Percentiles rank a stretch among this genome's conserved stretches.
phyloP scores from a whole-genome alignment of 148 eudicot species.

The Rhododendron vialii region DNA sequence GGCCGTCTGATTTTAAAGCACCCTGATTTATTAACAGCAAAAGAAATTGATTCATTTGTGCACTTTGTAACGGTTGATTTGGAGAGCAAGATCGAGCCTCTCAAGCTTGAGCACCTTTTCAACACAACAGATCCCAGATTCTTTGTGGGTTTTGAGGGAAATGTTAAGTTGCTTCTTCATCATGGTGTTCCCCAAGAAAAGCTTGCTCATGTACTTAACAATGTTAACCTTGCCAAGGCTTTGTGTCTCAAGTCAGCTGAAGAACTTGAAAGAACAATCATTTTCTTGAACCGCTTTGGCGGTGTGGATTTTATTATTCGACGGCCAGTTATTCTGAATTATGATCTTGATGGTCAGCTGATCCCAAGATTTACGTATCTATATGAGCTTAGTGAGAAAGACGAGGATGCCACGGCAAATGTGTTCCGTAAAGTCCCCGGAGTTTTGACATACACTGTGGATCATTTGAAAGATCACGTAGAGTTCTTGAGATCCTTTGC shows the following conservation, averaged over 20 bases:
- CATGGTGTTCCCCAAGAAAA: slow-evolving; percentile 61
- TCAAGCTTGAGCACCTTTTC: slow-evolving; percentile 62
- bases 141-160: slow-evolving; percentile 51
- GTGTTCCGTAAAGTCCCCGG: slow-evolving; percentile 70
- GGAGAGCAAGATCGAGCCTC: slow-evolving; percentile 38
- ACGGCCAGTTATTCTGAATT: slow-evolving; percentile 64
- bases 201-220: slow-evolving; percentile 68
- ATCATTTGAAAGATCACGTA: slow-evolving; percentile 66
- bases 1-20: slow-evolving; percentile 47
- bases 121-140: slow-evolving; percentile 43
- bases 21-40: slow-evolving; percentile 53
- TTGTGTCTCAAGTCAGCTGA: slow-evolving; percentile 57
- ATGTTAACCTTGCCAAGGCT: slow-evolving; percentile 64
- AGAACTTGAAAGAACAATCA: slow-evolving; percentile 57
- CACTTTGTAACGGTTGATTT: slow-evolving; percentile 30
- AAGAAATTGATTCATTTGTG: slow-evolving; percentile 48
- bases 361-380: slow-evolving; percentile 67
- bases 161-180: slow-evolving; percentile 46
- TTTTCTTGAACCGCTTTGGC: slow-evolving; percentile 60
- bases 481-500: slow-evolving; percentile 75
- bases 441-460: slow-evolving; percentile 52
- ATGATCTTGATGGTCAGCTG: slow-evolving; percentile 71
- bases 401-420: slow-evolving; percentile 46
- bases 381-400: slow-evolving; percentile 59
- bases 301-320: slow-evolving; percentile 56